Conservation (phyloP, 139 green algal species). For the Micromonas pusilla region DNA sequence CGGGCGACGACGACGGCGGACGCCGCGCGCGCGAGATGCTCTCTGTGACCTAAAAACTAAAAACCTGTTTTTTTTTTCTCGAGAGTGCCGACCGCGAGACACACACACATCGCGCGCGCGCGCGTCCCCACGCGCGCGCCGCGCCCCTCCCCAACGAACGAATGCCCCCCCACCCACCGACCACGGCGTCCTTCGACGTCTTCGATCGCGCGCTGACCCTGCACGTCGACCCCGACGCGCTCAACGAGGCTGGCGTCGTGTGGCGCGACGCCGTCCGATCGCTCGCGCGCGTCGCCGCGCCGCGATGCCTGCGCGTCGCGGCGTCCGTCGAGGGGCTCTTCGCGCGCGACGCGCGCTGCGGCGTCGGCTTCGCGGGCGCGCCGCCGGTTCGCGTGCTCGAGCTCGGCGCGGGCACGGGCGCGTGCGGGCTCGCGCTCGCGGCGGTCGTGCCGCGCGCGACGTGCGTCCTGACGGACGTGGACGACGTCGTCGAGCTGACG, state of each 20-base stretch:
- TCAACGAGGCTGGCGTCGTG: neutral
- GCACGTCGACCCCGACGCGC: neutral
- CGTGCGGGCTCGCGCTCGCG: neutral
- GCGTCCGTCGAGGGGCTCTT: no score
- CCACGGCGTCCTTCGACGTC: neutral
- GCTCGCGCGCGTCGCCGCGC: neutral
- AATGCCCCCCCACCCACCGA: no score
- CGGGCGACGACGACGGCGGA: no score
- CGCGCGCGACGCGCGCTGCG: no score
- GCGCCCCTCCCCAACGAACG: neutral
- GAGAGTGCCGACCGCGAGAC: no score
- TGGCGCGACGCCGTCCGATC: neutral
- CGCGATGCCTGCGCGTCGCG: no score
- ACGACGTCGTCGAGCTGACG: neutral
- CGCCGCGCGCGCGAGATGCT: no score
- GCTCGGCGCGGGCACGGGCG: neutral
- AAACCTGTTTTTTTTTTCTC: no score
- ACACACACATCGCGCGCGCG: no score
- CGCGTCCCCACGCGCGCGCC: no score
- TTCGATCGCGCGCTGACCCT: neutral
- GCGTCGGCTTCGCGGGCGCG: no score
- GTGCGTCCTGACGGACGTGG: neutral
- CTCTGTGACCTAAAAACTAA: no score
- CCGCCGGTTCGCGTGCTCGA: neutral
- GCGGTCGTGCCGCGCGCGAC: neutral